phyloP scores from a whole-genome alignment of 2,329 filamentous ascomycete genomes.

The Sclerotiophoma versabilis region DNA sequence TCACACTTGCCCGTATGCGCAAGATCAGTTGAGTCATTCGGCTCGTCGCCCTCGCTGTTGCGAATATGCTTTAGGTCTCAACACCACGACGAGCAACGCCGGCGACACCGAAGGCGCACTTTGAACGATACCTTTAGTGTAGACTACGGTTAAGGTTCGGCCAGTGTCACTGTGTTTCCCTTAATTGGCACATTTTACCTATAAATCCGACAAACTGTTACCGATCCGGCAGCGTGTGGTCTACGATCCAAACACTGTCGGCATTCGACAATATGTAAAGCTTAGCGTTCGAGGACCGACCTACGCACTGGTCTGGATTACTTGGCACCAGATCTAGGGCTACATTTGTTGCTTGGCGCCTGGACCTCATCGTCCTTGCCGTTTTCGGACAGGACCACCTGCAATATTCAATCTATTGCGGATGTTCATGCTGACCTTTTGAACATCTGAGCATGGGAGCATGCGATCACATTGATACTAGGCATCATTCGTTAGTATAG shows the following conservation, averaged over 20 bases:
- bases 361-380: not conserved
- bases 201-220: not conserved
- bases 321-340: not conserved
- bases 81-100: not conserved
- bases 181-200: not conserved
- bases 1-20: not conserved
- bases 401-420: no score
- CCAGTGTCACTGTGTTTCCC: not conserved
- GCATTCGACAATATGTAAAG: not conserved
- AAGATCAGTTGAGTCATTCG: not conserved
- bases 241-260: not conserved
- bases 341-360: not conserved
- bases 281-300: not conserved
- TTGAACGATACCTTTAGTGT: not conserved
- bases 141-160: not conserved
- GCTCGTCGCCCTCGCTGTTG: not conserved
- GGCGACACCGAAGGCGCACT: not conserved
- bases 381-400: not conserved
- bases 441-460: not conserved
- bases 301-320: constrained; percentile 1
- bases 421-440: not conserved
- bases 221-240: not conserved
- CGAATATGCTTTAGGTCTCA: not conserved
- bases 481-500: not conserved
- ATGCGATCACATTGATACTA: not conserved